Base-by-base conservation (phyloP, 805 yeast genomes). In the Yarrowia bubula region DNA sequence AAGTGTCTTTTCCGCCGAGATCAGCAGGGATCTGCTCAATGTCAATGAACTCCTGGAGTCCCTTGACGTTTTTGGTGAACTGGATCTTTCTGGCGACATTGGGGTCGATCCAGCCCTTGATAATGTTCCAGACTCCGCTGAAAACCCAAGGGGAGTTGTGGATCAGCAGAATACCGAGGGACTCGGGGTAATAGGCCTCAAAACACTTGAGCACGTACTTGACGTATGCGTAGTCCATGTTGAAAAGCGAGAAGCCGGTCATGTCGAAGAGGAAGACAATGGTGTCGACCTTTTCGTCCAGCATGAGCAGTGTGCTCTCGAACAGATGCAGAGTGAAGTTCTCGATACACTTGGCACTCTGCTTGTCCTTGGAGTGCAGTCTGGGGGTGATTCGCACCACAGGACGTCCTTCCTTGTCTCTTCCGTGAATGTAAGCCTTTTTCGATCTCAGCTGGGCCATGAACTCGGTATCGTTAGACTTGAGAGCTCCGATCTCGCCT, bases 331-430 rank as follows among this genome's bases (percentile, higher is more conserved):
- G 74, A 3, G 90, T 86, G 72, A 82, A 89, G 58, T 83, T 76
- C 70, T 87, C 86, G 66, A 89, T 79, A 65, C 87, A 95, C 41
- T 80, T 82, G 61, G 81, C 80, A 0, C 87, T 76, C 74, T 84
- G 88, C 15, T 80, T 85, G 10, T 78, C 73, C 2, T 87, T 75
- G 69, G 77, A 78, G 73, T 90, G 96, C 69, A 83, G 79, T 69
- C 84, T 81, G 17, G 64, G 64, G 1, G 51, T 58, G 15, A 93
- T 90, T 75, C 90, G 82, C 64, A 88, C 86, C 53, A 92, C 88
- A 5, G 99, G 99, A 74, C 99, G 88, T 58, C 99, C 99, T 69
- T 93, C 98, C 72, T 83, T 90, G 77, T 95, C 99, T 37, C 92
- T 90, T 80, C 95, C 92, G 80, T 95, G 98, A 77, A 95, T 95